A percentile compares a stretch with the other conserved stretches of the same genome.
These are phyloP conservation scores for Hyaloscypha hepaticicola DNA, from an alignment of 495 filamentous ascomycete species.

Conservation along the genomic window DNA sequence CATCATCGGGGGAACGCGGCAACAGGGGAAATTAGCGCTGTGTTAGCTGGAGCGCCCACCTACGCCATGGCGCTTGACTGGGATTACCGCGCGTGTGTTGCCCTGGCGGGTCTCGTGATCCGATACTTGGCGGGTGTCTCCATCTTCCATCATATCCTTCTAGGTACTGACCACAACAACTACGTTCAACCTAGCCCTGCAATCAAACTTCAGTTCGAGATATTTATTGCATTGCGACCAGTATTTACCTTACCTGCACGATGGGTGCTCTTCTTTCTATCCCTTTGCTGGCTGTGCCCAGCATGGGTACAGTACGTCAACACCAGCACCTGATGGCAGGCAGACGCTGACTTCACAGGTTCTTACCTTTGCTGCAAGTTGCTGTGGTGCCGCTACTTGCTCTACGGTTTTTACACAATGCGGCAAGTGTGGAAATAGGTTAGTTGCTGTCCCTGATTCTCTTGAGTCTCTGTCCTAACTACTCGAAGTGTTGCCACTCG, in stretches of 20 bases:
- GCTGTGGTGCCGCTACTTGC: conserved; percentile 93
- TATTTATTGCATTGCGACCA: background rate
- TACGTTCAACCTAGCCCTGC: background rate
- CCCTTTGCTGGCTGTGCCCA: conserved; percentile 83
- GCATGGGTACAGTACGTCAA: conserved; percentile 73
- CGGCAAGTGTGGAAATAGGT: conserved; percentile 97
- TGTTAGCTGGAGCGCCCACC: no score
- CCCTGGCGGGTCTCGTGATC: no score
- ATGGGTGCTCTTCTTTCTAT: conserved; percentile 94
- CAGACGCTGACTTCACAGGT: conserved; percentile 53
- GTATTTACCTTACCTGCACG: conserved; percentile 24
- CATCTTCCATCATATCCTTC: background rate
- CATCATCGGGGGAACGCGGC: background rate
- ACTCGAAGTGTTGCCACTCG: conserved; percentile 81
- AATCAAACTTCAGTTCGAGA: background rate
- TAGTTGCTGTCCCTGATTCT: conserved; percentile 21
- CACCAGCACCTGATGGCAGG: conserved; percentile 6
- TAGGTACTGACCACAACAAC: background rate
- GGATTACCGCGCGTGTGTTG: no score
- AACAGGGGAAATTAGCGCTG: background rate
- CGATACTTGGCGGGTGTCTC: no score
- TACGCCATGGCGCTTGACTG: no score
- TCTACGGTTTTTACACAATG: conserved; percentile 91
- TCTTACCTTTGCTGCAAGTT: conserved; percentile 73
- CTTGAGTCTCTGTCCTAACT: background rate